Percentiles rank a stretch among this genome's conserved stretches.
Evolutionary conservation across 768 basidiomycete species (phyloP).

Genomic region (Xerocomellus amylosporus): DNA sequence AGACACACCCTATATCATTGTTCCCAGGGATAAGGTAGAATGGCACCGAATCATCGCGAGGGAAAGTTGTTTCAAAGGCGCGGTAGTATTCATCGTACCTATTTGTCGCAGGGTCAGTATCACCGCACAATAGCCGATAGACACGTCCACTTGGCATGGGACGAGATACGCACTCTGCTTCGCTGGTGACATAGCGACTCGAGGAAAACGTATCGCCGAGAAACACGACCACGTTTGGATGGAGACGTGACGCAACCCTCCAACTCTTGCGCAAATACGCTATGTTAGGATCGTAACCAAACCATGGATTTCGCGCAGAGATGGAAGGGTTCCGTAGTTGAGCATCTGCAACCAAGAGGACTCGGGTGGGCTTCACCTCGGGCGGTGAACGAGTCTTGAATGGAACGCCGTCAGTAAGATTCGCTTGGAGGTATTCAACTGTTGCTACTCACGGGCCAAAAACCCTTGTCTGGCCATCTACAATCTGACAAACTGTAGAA

Average conservation of each 20-base stretch:
- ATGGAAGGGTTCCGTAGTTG: constrained; percentile 48
- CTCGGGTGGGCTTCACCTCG: constrained; percentile 43
- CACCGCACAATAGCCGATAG: background rate
- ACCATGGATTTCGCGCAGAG: constrained; percentile 37
- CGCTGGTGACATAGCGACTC: constrained; percentile 51
- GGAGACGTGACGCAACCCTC: constrained; percentile 56
- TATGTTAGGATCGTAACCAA: constrained; percentile 45
- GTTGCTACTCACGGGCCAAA: constrained; percentile 26
- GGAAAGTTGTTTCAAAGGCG: constrained; percentile 64
- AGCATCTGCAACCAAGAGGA: constrained; percentile 68
- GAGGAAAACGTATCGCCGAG: constrained; percentile 75
- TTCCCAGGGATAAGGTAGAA: constrained; percentile 76
- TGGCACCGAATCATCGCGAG: constrained; percentile 36
- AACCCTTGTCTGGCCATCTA: constrained; percentile 51
- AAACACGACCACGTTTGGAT: constrained; percentile 67
- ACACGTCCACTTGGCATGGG: constrained; percentile 17
- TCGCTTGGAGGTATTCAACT: background rate
- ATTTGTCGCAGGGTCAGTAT: constrained; percentile 6
- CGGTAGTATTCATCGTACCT: constrained; percentile 62
- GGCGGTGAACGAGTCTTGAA: constrained; percentile 13
- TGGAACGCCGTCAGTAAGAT: constrained; percentile 1
- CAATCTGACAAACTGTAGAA: constrained; percentile 58
- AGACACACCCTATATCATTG: constrained; percentile 66
- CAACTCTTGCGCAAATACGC: constrained; percentile 68
- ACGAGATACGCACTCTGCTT: constrained; percentile 50